Conservation (phyloP, 495 filamentous ascomycete species). For the Daldinia childiae region DNA sequence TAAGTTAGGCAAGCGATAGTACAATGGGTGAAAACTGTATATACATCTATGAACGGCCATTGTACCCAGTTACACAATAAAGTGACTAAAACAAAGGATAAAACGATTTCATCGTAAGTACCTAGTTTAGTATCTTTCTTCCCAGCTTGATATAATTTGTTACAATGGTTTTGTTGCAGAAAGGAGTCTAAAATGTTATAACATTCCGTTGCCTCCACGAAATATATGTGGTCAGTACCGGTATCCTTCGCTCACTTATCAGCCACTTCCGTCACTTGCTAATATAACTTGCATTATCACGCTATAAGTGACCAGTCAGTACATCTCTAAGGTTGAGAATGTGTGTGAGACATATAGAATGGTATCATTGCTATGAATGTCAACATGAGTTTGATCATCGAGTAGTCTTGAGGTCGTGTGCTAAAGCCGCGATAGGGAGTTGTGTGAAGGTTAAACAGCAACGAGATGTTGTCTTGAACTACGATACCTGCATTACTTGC, state of each 20-base stretch:
- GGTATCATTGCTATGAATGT: slow-evolving; percentile 35
- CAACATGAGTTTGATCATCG: slow-evolving; percentile 9
- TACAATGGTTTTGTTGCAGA: neutral
- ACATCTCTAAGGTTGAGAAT: slow-evolving; percentile 5
- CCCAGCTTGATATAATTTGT: neutral
- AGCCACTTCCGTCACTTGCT: neutral
- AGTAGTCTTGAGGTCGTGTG: slow-evolving; percentile 4
- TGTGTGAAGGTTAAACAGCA: neutral
- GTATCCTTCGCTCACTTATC: neutral
- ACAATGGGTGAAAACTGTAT: too few relatives aligned
- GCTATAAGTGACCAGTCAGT: neutral
- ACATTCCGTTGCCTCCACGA: neutral
- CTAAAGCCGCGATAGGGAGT: neutral
- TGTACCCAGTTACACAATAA: neutral
- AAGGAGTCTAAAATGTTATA: neutral
- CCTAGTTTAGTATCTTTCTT: neutral
- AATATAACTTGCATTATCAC: neutral
- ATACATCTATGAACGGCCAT: neutral
- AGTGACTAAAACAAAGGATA: neutral
- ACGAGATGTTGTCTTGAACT: neutral
- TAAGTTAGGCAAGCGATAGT: neutral
- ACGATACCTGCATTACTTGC: slow-evolving; percentile 18
- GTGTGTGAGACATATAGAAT: slow-evolving; percentile 14
- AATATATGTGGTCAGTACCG: neutral
- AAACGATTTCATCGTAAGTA: neutral